phyloP scores from a whole-genome alignment of 768 basidiomycete genomes.

The Boletus coccyginus region DNA sequence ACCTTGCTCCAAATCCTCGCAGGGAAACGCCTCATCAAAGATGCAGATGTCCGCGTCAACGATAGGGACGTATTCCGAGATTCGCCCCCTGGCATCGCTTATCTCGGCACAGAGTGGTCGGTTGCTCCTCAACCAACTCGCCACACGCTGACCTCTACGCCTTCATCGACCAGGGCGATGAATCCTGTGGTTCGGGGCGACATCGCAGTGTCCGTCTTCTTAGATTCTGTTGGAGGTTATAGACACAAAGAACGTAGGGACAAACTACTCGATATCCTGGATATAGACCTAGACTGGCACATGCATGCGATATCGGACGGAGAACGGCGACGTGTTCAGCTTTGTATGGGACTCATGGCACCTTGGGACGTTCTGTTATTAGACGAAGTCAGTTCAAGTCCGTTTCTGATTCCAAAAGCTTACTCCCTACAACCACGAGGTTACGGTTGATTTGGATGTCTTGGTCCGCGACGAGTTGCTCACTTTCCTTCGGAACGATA shows the following conservation, averaged over 20 bases:
- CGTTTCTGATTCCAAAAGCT: background rate
- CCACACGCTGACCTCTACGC: background rate
- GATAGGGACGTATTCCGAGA: slow-evolving; percentile 87
- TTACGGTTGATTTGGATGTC: slow-evolving; percentile 96
- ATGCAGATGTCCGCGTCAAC: slow-evolving; percentile 65
- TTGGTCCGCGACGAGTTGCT: slow-evolving; percentile 92
- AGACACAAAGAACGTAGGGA: slow-evolving; percentile 88
- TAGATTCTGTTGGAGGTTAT: slow-evolving; percentile 98
- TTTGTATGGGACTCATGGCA: slow-evolving; percentile 94
- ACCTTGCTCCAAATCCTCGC: slow-evolving; percentile 92
- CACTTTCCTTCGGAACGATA: slow-evolving; percentile 81
- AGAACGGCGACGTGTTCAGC: slow-evolving; percentile 88
- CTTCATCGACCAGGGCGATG: slow-evolving; percentile 68
- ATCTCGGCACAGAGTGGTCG: slow-evolving; percentile 93
- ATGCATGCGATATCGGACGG: slow-evolving; percentile 97
- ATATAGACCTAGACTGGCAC: slow-evolving; percentile 94
- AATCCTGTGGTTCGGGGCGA: slow-evolving; percentile 95
- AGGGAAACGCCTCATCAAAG: slow-evolving; percentile 77
- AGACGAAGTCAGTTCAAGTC: slow-evolving; percentile 67
- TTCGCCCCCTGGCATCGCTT: slow-evolving; percentile 77
- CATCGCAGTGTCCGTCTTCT: slow-evolving; percentile 87
- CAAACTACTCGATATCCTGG: slow-evolving; percentile 81
- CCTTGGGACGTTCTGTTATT: slow-evolving; percentile 92
- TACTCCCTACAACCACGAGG: slow-evolving; percentile 41
- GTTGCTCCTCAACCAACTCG: slow-evolving; percentile 20